These are phyloP conservation scores for Ophioceras dolichostomum DNA, from an alignment of 2,329 filamentous ascomycete species.

Conservation along the genomic window DNA sequence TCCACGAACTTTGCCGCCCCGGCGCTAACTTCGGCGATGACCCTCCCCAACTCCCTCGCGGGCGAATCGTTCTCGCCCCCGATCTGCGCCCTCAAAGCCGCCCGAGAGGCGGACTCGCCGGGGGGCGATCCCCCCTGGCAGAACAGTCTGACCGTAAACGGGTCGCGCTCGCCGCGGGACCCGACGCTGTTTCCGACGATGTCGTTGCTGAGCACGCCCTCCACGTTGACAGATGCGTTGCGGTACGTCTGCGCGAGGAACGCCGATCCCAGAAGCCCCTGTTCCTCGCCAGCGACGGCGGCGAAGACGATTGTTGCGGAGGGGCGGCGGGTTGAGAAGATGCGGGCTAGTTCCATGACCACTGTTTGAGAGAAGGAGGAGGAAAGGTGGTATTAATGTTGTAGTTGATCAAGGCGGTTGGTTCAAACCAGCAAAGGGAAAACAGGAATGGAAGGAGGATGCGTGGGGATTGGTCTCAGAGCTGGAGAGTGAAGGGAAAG, in stretches of 20 bases:
- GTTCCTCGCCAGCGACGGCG: slow-evolving; percentile 45
- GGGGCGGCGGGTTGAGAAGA: slow-evolving; percentile 32
- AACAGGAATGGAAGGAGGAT: too few relatives aligned
- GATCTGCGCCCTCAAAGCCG: slow-evolving; percentile 19
- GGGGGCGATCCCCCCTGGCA: slow-evolving; percentile 6
- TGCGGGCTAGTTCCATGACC: slow-evolving; percentile 40
- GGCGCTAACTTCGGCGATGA: slow-evolving; percentile 41
- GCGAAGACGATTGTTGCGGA: slow-evolving; percentile 42
- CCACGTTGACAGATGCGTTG: slow-evolving; percentile 37
- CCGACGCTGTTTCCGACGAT: slow-evolving; percentile 33
- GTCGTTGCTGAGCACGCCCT: slow-evolving; percentile 45
- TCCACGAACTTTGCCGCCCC: slow-evolving; percentile 34
- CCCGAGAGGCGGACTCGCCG: slow-evolving; percentile 2
- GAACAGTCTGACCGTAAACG: slow-evolving; percentile 41
- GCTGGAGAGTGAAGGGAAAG: too few relatives aligned
- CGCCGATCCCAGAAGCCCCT: slow-evolving; percentile 37
- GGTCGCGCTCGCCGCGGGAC: slow-evolving; percentile 25
- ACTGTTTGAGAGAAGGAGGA: too few relatives aligned
- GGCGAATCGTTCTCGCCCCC: slow-evolving; percentile 31
- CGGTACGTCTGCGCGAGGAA: slow-evolving; percentile 39
- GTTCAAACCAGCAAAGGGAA: too few relatives aligned
- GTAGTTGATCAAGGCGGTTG: too few relatives aligned
- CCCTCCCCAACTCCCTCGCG: slow-evolving; percentile 37
- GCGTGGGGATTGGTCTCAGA: too few relatives aligned
- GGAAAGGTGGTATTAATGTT: too few relatives aligned